These are phyloP conservation scores for Heliophila coronopifolia DNA, from an alignment of 441 rosid species.

Conservation along the genomic window DNA sequence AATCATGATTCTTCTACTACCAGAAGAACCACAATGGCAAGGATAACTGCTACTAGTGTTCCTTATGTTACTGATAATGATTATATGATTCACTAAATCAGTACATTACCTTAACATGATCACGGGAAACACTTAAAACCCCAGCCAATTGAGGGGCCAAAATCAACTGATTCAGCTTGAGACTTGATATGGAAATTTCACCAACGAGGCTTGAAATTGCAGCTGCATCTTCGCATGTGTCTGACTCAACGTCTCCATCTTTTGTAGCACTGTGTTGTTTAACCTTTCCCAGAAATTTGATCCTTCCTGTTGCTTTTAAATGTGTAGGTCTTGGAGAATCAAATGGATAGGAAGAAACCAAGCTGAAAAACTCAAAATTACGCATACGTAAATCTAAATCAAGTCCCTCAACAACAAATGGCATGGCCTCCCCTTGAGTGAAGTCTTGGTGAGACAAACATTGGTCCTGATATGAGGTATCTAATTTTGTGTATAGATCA, in stretches of 20 bases:
- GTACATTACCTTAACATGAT: constrained; percentile 60
- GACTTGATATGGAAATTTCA: constrained; percentile 83
- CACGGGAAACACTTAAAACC: constrained; percentile 65
- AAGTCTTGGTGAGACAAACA: constrained; percentile 42
- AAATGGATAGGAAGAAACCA: constrained; percentile 77
- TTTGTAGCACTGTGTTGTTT: constrained; percentile 31
- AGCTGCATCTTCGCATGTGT: constrained; percentile 26
- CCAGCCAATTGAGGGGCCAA: constrained; percentile 94
- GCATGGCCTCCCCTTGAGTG: constrained; percentile 40
- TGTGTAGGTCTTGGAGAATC: constrained; percentile 97
- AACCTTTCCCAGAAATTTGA: constrained; percentile 88
- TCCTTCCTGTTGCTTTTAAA: constrained; percentile 88
- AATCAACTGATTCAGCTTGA: constrained; percentile 85
- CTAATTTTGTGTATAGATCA: constrained; percentile 72
- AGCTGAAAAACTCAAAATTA: constrained; percentile 92
- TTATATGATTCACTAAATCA: constrained; percentile 1
- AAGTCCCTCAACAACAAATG: constrained; percentile 83
- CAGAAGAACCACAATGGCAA: not conserved
- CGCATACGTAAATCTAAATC: constrained; percentile 96
- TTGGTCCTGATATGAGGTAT: constrained; percentile 70
- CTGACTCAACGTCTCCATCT: constrained; percentile 35
- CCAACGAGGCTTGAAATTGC: constrained; percentile 54
- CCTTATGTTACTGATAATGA: constrained; percentile 12
- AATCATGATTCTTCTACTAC: not conserved
- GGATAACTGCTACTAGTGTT: constrained; percentile 11